Evolutionary conservation across 2,329 filamentous ascomycete genomes (phyloP).

Genomic region (Cladophialophora chaetospira): DNA sequence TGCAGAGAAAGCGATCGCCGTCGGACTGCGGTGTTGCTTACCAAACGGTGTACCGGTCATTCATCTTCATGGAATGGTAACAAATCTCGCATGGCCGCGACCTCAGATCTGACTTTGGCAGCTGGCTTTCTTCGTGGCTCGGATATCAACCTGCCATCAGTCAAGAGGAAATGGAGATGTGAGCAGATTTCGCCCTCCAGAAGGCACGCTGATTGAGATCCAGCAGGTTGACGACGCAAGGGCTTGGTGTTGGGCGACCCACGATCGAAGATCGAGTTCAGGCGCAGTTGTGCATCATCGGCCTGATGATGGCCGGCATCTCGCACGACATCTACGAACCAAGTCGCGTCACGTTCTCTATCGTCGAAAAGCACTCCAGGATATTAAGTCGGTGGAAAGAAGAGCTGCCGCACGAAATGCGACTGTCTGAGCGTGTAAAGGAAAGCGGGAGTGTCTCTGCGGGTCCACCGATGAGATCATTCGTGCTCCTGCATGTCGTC

Average conservation of each 20-base stretch:
- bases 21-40: neutral
- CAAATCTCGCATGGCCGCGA: neutral
- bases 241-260: neutral
- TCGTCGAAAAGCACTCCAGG: conserved; percentile 4
- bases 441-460: neutral
- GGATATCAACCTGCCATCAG: conserved; percentile 7
- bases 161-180: conserved; percentile 5
- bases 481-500: conserved; percentile 6
- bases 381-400: neutral
- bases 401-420: conserved; percentile 3
- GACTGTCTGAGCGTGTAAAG: neutral
- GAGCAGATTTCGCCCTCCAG: neutral
- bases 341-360: conserved; percentile 1
- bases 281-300: conserved; percentile 7
- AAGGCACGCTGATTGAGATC: neutral
- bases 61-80: conserved; percentile 15
- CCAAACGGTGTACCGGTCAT: conserved; percentile 4
- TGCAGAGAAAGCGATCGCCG: conserved; percentile 5
- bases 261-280: conserved; percentile 3
- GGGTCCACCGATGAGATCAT: neutral
- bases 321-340: conserved; percentile 3
- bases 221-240: neutral
- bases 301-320: conserved; percentile 4
- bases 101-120: neutral
- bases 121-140: conserved; percentile 8